These are phyloP conservation scores for Calonectria leucothoes DNA, from an alignment of 2,329 filamentous ascomycete species.

Conservation along the genomic window DNA sequence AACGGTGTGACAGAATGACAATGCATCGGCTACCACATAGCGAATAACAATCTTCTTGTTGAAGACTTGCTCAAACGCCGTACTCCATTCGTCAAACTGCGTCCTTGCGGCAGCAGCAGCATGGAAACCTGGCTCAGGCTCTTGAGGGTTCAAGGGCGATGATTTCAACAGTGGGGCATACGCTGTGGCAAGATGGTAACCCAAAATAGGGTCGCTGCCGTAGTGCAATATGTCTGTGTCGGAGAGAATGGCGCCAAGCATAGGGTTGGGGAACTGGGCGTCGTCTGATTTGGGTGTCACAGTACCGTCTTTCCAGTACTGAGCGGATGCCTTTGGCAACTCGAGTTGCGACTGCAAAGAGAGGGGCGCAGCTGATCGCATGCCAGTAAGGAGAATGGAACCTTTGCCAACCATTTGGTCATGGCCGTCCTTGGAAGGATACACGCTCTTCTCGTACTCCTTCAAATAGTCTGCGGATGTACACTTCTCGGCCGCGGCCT, in stretches of 20 bases:
- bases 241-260: slow-evolving; percentile 52
- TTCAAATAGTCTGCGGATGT: slow-evolving; percentile 16
- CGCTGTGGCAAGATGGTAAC: slow-evolving; percentile 68
- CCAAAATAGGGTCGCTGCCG: slow-evolving; percentile 61
- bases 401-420: slow-evolving; percentile 25
- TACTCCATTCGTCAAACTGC: slow-evolving; percentile 61
- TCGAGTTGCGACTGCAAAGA: slow-evolving; percentile 39
- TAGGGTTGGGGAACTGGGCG: slow-evolving; percentile 55
- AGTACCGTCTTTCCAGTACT: slow-evolving; percentile 52
- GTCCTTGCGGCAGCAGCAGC: slow-evolving; percentile 50
- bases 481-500: slow-evolving; percentile 28
- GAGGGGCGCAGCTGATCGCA: slow-evolving; percentile 54
- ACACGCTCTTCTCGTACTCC: slow-evolving; percentile 31
- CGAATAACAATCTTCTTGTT: slow-evolving; percentile 53
- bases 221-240: slow-evolving; percentile 56
- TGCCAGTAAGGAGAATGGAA: slow-evolving; percentile 41
- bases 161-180: slow-evolving; percentile 50
- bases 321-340: slow-evolving; percentile 34
- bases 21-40: slow-evolving; percentile 59
- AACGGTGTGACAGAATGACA: slow-evolving; percentile 64
- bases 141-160: slow-evolving; percentile 51
- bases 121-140: slow-evolving; percentile 28
- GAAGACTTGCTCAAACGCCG: slow-evolving; percentile 50
- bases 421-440: slow-evolving; percentile 29
- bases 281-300: slow-evolving; percentile 34